phyloP scores from a whole-genome alignment of 2,329 filamentous ascomycete species.

The Chrysoporthe puriensis region DNA sequence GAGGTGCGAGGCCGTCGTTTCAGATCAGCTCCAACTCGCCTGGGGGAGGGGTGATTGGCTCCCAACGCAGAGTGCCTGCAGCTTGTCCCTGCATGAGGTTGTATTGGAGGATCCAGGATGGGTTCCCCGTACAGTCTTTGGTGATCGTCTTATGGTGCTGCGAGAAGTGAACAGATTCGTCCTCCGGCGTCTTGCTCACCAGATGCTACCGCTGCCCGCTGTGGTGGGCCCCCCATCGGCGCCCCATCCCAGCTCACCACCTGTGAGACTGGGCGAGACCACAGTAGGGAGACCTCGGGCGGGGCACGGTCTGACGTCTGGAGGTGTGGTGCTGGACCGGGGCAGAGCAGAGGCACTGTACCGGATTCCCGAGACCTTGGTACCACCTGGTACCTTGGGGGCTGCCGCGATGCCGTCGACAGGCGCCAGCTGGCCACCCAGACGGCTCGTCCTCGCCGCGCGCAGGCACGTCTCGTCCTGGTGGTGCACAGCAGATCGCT shows the following conservation, averaged over 20 bases:
- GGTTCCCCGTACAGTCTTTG: background rate
- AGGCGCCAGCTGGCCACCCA: background rate
- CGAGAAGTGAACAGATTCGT: background rate
- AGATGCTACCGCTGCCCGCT: background rate
- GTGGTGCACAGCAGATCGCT: constrained; percentile 12
- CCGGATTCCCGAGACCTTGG: constrained; percentile 18
- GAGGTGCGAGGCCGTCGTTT: constrained; percentile 8
- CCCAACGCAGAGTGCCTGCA: constrained; percentile 1
- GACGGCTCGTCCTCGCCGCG: background rate
- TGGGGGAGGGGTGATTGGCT: constrained; percentile 10
- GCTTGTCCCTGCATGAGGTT: constrained; percentile 12
- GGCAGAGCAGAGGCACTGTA: constrained; percentile 8
- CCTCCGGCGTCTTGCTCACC: background rate
- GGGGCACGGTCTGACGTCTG: constrained; percentile 13
- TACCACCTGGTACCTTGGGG: background rate
- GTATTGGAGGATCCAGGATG: constrained; percentile 10
- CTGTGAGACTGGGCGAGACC: background rate
- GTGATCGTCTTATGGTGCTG: background rate
- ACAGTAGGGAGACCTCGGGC: background rate
- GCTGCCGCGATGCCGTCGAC: no score
- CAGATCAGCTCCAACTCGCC: constrained; percentile 14
- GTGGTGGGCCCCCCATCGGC: background rate
- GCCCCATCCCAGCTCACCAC: background rate
- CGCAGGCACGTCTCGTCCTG: background rate
- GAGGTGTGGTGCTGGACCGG: background rate